These are phyloP conservation scores for Neurospora tetraspora DNA, from an alignment of 495 filamentous ascomycete species.

Conservation along the genomic window DNA sequence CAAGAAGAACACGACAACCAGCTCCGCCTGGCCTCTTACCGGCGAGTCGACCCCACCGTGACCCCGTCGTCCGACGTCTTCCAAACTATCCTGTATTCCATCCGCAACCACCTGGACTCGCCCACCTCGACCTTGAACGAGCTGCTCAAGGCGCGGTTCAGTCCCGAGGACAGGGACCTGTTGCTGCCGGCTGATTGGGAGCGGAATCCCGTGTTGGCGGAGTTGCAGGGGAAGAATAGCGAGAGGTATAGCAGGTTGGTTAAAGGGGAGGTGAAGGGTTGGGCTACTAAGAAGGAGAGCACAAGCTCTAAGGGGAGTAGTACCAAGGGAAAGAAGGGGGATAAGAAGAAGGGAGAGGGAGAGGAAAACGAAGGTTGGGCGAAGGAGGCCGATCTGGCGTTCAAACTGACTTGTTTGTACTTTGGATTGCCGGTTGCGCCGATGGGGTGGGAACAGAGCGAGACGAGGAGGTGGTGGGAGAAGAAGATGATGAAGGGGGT, in stretches of 20 bases:
- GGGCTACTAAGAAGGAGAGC: not conserved
- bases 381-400: conserved; percentile 6
- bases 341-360: not conserved
- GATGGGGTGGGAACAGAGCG: conserved; percentile 4
- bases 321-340: not conserved
- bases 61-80: conserved; percentile 6
- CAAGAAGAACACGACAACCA: conserved; percentile 2
- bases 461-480: not conserved
- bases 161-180: conserved; percentile 7
- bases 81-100: not conserved
- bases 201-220: conserved; percentile 5
- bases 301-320: not conserved
- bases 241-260: conserved; percentile 11
- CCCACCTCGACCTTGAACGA: conserved; percentile 2
- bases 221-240: conserved; percentile 12
- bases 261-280: not conserved
- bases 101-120: conserved; percentile 1
- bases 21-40: not conserved
- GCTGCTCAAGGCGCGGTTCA: conserved; percentile 10
- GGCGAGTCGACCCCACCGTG: conserved; percentile 11
- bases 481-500: not conserved
- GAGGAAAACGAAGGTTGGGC: conserved; percentile 1
- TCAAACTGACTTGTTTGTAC: conserved; percentile 18
- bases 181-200: conserved; percentile 7
- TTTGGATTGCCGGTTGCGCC: conserved; percentile 23